Conservation (phyloP, 179 eudicot species). For the Vitellaria paradoxa region DNA sequence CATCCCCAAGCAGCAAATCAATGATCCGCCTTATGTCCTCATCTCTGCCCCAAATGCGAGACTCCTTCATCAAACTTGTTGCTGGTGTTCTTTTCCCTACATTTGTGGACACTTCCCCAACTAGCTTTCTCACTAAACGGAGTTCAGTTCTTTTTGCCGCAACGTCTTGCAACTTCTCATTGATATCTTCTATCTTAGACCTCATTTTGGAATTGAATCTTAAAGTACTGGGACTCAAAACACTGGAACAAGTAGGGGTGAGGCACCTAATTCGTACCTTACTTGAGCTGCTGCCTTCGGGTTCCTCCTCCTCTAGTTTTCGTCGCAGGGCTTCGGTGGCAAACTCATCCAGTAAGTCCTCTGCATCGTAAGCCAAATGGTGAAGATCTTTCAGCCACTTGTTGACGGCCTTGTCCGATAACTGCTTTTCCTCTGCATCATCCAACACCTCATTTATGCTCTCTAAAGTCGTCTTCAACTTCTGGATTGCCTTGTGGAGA, state of each 20-base stretch:
- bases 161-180: background rate
- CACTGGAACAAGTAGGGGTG: background rate
- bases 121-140: background rate
- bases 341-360: background rate
- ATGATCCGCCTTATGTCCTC: slow-evolving; percentile 17
- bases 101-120: background rate
- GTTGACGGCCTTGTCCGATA: background rate
- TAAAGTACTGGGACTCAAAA: background rate
- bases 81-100: too few species aligned
- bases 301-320: background rate
- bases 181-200: background rate
- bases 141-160: background rate
- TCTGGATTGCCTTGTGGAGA: too few species aligned
- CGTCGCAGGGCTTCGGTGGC: background rate
- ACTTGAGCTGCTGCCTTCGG: background rate
- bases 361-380: background rate
- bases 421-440: background rate
- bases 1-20: background rate
- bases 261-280: background rate
- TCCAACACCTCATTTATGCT: background rate
- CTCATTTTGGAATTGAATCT: background rate
- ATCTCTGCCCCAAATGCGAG: slow-evolving; percentile 21
- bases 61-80: slow-evolving; percentile 3
- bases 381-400: background rate
- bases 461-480: too few species aligned